phyloP scores from a whole-genome alignment of 2,329 filamentous ascomycete genomes.

The Cladosporium sp. region DNA sequence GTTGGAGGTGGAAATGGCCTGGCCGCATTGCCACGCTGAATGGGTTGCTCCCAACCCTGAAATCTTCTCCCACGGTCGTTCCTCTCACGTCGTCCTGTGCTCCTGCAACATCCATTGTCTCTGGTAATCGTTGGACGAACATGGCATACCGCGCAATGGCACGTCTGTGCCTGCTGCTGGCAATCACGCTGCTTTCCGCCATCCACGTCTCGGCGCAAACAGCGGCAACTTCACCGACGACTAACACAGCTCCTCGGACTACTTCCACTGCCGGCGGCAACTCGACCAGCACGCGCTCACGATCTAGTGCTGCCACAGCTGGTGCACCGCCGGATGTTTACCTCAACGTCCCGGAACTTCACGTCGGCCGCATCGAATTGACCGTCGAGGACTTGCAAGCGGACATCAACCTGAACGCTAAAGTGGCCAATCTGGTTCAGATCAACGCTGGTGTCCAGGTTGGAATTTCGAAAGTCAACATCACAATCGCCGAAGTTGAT shows the following conservation, averaged over 20 bases:
- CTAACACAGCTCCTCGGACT: constrained; percentile 22
- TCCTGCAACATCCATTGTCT: background rate
- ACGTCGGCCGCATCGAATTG: constrained; percentile 54
- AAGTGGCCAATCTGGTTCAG: constrained; percentile 52
- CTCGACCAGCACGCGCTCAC: constrained; percentile 21
- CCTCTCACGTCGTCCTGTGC: background rate
- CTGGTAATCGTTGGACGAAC: background rate
- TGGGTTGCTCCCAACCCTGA: background rate
- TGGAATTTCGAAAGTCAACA: constrained; percentile 48
- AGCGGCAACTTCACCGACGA: constrained; percentile 19
- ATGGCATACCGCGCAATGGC: constrained; percentile 6
- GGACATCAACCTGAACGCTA: constrained; percentile 51
- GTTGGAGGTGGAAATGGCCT: background rate
- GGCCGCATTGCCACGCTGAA: background rate
- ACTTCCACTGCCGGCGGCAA: constrained; percentile 14
- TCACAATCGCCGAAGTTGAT: constrained; percentile 56
- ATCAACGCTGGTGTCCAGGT: constrained; percentile 46
- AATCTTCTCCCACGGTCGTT: background rate
- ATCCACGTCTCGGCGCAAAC: constrained; percentile 13
- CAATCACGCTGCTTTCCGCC: constrained; percentile 9
- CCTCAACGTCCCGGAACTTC: constrained; percentile 52
- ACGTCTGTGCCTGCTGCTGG: constrained; percentile 6
- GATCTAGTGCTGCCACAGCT: constrained; percentile 17
- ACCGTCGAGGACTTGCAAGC: constrained; percentile 52
- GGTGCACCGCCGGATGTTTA: constrained; percentile 47